Base-by-base conservation (phyloP, 106 monocot genomes). In the Dactylorhiza incarnata region DNA sequence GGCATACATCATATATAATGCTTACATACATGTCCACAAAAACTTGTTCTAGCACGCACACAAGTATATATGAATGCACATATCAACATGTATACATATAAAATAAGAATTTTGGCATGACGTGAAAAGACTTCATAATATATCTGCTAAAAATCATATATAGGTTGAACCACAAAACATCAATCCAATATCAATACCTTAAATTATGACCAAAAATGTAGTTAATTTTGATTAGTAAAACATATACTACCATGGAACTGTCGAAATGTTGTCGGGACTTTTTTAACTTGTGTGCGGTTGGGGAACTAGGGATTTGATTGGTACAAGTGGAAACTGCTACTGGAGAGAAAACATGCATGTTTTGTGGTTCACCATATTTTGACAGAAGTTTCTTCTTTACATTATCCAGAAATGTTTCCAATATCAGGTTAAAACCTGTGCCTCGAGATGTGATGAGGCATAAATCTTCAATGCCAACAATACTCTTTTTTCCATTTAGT, bases 401-500 rank as follows among this genome's bases (percentile, higher is more conserved):
- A 54, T 67, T 46, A 20, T 77, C 80, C 24, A 84, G 9, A 73
- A 80, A 84, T 14, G 63, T 45, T 7, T 65, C 19, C 13, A 84
- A 29, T 6, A 53, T 47, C 11, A 16, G 66, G 48, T 84, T 55
- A 17, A 45, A 10, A n/a, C 49, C 5, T 20, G 4, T 10, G 20
- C 48, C 15, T 49, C 17, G 66, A 67, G 63, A 58, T 51, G 77
- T 72, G 7, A 73, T 12, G 47, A 76, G 59, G 69, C 84, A 84
- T 11, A 80, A 53, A 72, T 76, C 2, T 54, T 77, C 76, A 26
- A 84, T 74, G 29, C 72, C 45, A 5, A 37, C 51, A 17, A 73
- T 25, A 73, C 73, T 48, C 13, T 26, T 73, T 24, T 58, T 23
- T 0, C 77, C 80, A 26, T 29, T 43, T 17, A 75, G 43, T 6